Conservation (phyloP, 176 grass and related monocot species). For the Rhynchospora breviuscula region DNA sequence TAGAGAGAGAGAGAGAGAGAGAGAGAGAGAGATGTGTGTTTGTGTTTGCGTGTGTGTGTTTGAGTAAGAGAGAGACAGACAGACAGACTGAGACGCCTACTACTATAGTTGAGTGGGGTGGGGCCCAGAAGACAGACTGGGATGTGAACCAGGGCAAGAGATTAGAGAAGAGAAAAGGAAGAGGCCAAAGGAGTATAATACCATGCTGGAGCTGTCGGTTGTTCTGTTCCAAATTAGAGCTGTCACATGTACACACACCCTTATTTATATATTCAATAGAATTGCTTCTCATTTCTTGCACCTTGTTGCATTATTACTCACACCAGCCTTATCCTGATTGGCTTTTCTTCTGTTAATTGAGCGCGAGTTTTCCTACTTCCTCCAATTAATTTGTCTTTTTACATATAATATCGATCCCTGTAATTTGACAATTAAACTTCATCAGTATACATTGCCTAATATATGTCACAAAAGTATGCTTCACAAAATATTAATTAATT, state of each 20-base stretch:
- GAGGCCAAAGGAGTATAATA: conserved; percentile 53
- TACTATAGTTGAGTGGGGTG: conserved; percentile 17
- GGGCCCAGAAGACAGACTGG: conserved; percentile 28
- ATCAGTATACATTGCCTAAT: neutral
- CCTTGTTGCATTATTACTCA: conserved; percentile 19
- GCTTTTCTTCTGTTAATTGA: neutral
- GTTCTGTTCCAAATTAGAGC: conserved; percentile 70
- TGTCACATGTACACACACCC: conserved; percentile 74
- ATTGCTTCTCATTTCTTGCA: conserved; percentile 42
- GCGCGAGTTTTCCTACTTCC: neutral
- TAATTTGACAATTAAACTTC: neutral
- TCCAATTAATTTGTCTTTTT: neutral
- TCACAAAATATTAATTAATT: neutral
- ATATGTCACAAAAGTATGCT: neutral
- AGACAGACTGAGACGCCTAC: conserved; percentile 25
- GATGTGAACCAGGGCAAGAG: conserved; percentile 35
- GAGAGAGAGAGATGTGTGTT: neutral
- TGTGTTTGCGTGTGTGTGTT: too few species aligned
- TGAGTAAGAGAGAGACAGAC: conserved; percentile 17
- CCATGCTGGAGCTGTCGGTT: conserved; percentile 80
- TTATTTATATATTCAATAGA: conserved; percentile 17
- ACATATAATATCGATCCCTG: neutral
- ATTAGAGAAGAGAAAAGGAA: conserved; percentile 25
- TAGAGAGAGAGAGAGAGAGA: conserved; percentile 5
- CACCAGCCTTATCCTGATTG: conserved; percentile 23